Percentiles rank a stretch among this genome's conserved stretches.
Conservation (phyloP, 2,329 filamentous ascomycete species). For the Ilyonectria destructans region DNA sequence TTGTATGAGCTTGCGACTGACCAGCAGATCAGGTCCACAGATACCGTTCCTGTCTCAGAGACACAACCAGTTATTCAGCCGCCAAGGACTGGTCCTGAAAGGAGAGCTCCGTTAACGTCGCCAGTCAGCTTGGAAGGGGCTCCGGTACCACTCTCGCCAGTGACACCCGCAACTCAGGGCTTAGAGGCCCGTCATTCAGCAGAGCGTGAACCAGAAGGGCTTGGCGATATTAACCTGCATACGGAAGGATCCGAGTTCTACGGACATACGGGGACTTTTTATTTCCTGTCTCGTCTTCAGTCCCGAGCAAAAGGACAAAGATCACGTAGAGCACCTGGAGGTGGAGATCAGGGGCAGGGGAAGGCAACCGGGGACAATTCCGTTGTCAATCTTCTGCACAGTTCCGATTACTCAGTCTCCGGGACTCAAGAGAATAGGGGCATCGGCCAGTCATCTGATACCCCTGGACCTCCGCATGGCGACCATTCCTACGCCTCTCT, state of each 20-base stretch:
- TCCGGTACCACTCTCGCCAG: background rate
- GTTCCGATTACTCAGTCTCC: conserved; percentile 28
- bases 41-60: background rate
- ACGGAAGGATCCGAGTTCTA: conserved; percentile 33
- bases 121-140: conserved; percentile 12
- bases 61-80: background rate
- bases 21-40: background rate
- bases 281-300: conserved; percentile 26
- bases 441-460: conserved; percentile 4
- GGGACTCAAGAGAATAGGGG: conserved; percentile 4
- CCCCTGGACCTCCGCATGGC: background rate
- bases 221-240: conserved; percentile 31
- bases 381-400: conserved; percentile 29
- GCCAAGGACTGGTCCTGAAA: background rate
- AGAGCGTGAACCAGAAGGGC: conserved; percentile 20
- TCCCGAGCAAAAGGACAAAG: conserved; percentile 19
- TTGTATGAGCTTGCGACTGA: background rate
- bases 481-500: background rate
- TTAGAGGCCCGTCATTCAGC: background rate
- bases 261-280: conserved; percentile 28
- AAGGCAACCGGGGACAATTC: conserved; percentile 14
- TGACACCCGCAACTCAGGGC: conserved; percentile 3
- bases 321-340: background rate
- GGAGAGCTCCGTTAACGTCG: conserved; percentile 7
- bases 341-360: background rate